Evolutionary conservation across 768 basidiomycete genomes (phyloP).

Genomic region (Baorangia bicolor): DNA sequence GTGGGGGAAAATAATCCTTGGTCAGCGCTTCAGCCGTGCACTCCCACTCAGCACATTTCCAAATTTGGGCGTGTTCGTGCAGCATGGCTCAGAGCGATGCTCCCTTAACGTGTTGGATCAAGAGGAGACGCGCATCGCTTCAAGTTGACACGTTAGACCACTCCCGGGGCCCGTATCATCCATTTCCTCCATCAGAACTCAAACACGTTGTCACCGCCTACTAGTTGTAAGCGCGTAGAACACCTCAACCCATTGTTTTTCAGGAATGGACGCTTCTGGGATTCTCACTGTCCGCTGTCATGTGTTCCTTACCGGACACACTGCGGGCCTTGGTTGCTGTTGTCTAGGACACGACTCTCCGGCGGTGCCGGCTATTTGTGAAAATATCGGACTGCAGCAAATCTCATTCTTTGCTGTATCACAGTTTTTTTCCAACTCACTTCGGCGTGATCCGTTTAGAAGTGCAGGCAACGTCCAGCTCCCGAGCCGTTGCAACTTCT

Average conservation of each 20-base stretch:
- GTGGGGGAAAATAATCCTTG: no score
- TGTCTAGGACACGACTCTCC: not conserved
- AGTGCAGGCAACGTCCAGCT: not conserved
- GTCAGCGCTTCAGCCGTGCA: no score
- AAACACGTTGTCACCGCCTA: constrained; percentile 3
- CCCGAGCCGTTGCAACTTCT: constrained; percentile 11
- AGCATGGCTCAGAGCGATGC: constrained; percentile 13
- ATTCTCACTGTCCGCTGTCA: not conserved
- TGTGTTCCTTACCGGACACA: not conserved
- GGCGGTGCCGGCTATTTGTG: constrained; percentile 1
- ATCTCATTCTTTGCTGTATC: constrained; percentile 20
- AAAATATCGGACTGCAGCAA: not conserved
- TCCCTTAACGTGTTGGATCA: not conserved
- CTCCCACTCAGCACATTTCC: no score
- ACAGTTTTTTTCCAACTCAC: not conserved
- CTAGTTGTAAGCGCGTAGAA: not conserved
- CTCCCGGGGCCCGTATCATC: not conserved
- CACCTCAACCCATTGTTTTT: not conserved
- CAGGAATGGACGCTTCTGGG: not conserved
- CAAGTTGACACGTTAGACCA: not conserved
- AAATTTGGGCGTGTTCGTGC: not conserved
- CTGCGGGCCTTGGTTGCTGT: not conserved
- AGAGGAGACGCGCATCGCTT: not conserved
- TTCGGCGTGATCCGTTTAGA: constrained; percentile 8
- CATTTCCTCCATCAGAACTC: not conserved